Evolutionary conservation across 2,329 filamentous ascomycete species (phyloP).

Genomic region (Blastomyces percursus): DNA sequence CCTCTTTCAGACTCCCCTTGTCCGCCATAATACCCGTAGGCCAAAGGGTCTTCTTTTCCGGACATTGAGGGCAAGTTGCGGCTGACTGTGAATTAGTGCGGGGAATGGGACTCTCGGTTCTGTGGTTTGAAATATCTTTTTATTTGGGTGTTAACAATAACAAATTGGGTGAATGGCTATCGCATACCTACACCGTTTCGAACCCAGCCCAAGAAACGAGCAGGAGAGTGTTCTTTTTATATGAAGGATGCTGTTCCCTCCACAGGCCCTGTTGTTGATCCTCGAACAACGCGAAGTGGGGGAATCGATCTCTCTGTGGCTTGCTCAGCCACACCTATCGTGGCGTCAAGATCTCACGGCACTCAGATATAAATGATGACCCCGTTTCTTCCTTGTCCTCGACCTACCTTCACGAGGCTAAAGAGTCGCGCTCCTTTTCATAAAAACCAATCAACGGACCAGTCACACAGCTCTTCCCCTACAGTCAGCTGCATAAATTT

Average conservation of each 20-base stretch:
- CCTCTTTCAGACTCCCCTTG: conserved; percentile 24
- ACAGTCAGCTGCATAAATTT: background rate
- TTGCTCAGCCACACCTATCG: background rate
- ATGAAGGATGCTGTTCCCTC: background rate
- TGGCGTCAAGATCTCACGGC: background rate
- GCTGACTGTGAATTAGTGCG: background rate
- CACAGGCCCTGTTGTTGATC: background rate
- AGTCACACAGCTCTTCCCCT: background rate
- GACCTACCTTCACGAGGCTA: background rate
- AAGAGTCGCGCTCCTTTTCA: background rate
- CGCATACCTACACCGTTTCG: background rate
- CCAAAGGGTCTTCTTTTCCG: conserved; percentile 41
- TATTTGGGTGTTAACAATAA: background rate
- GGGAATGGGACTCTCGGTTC: background rate
- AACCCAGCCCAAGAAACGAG: background rate
- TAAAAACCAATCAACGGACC: background rate
- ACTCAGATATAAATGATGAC: background rate
- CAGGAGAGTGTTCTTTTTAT: background rate
- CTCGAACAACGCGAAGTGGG: background rate
- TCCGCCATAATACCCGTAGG: conserved; percentile 44
- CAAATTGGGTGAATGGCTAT: background rate
- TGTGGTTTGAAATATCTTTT: background rate
- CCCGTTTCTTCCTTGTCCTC: background rate
- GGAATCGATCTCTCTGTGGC: background rate
- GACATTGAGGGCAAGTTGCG: conserved; percentile 19